Conservation (phyloP, 2,329 filamentous ascomycete species). For the Delphinella strobiligena region DNA sequence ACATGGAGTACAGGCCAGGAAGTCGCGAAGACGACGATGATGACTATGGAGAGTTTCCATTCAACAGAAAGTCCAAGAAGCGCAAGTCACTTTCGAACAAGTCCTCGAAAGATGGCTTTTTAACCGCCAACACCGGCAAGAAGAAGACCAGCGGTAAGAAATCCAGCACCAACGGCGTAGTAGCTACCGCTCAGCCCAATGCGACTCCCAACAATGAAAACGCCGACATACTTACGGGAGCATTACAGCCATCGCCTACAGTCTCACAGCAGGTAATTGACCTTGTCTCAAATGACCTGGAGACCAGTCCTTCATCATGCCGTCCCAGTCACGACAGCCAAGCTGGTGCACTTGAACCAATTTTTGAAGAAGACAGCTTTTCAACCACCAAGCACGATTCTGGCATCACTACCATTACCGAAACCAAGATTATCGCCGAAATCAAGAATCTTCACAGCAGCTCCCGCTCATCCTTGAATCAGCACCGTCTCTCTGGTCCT, state of each 20-base stretch:
- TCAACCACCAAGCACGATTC: slow-evolving; percentile 4
- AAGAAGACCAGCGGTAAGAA: slow-evolving; percentile 4
- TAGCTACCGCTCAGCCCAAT: slow-evolving; percentile 4
- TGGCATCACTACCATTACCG: slow-evolving; percentile 1
- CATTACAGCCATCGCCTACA: background rate
- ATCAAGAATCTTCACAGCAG: too few relatives aligned
- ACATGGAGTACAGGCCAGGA: slow-evolving; percentile 18
- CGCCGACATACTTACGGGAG: background rate
- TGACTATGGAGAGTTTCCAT: slow-evolving; percentile 2
- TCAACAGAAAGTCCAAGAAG: slow-evolving; percentile 16
- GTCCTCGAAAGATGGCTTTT: background rate
- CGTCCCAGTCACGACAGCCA: slow-evolving; percentile 17
- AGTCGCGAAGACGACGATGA: slow-evolving; percentile 6
- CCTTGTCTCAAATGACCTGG: slow-evolving; percentile 3
- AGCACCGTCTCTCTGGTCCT: slow-evolving; percentile 11
- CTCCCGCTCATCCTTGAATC: too few relatives aligned
- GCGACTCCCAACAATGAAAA: slow-evolving; percentile 4
- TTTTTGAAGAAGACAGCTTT: slow-evolving; percentile 19
- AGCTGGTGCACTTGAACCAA: slow-evolving; percentile 18
- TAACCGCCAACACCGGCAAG: background rate
- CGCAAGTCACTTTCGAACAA: slow-evolving; percentile 17
- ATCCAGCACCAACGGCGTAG: slow-evolving; percentile 3
- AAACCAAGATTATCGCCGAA: slow-evolving; percentile 15
- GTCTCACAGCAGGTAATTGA: background rate
- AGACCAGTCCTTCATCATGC: slow-evolving; percentile 6